Evolutionary conservation across 73 alveolate species (phyloP).

Genomic region (Symbiodinium pilosum): DNA sequence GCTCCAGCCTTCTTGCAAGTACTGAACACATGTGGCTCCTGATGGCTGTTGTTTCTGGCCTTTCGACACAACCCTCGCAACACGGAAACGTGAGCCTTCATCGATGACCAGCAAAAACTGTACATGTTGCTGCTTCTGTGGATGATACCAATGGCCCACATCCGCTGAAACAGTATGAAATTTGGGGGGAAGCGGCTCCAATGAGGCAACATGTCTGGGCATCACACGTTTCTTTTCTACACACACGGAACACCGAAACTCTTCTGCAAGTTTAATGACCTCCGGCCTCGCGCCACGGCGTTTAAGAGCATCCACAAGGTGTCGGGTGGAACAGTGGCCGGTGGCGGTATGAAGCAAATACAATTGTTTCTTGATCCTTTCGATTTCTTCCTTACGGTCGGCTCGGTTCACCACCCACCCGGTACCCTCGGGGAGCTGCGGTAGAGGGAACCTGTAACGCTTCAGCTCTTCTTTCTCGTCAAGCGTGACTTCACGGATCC

Average conservation of each 20-base stretch:
- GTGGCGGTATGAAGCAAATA: slow-evolving; percentile 8
- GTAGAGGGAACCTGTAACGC: neutral
- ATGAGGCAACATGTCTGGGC: neutral
- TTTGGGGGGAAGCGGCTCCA: neutral
- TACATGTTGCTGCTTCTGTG: neutral
- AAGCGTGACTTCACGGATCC: no score
- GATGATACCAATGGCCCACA: slow-evolving; percentile 37
- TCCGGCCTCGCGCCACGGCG: neutral
- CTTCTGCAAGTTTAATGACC: neutral
- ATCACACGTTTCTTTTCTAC: neutral
- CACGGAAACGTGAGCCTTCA: neutral
- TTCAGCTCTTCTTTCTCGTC: neutral
- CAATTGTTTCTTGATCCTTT: neutral
- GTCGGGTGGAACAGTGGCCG: neutral
- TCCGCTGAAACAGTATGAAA: neutral
- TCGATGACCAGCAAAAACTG: neutral
- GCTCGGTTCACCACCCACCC: neutral
- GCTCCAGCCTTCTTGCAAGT: neutral
- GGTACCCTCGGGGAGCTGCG: neutral
- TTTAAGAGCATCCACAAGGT: neutral
- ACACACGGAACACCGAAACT: neutral
- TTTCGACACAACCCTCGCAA: neutral
- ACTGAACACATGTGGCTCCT: neutral
- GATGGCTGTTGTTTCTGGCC: neutral
- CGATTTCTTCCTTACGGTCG: neutral